These are phyloP conservation scores for Plasmodium relictum DNA, from an alignment of 169 alveolate species.

Conservation along the genomic window DNA sequence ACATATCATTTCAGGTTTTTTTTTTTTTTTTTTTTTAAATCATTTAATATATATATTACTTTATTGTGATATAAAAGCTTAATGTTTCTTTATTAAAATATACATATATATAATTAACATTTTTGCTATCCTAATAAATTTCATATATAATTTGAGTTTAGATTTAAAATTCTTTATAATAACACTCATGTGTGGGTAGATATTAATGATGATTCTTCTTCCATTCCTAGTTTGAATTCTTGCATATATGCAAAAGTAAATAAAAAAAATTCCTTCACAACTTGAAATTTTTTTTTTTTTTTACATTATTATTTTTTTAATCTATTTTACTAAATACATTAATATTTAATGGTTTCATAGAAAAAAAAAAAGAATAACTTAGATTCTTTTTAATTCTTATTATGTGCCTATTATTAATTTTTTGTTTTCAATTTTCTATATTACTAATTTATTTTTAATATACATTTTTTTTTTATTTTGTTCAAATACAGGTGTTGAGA, in stretches of 20 bases:
- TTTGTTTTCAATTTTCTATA: no score
- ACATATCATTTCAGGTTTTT: constrained; percentile 71
- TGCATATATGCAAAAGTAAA: constrained; percentile 64
- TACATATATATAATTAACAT: background rate
- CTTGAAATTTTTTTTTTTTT: background rate
- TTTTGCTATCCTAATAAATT: background rate
- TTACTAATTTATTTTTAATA: background rate
- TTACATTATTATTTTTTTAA: background rate
- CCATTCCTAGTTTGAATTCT: constrained; percentile 57
- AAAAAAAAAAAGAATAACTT: no score
- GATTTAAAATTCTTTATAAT: constrained; percentile 53
- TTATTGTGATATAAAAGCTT: background rate
- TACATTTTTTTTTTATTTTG: background rate
- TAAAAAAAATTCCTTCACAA: background rate
- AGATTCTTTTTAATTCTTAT: no score
- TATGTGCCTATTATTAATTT: no score
- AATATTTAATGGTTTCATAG: background rate
- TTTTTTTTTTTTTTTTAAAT: background rate
- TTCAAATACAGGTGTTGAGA: constrained; percentile 44
- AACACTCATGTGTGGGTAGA: constrained; percentile 69
- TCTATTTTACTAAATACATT: background rate
- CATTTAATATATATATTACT: background rate
- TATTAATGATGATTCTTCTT: constrained; percentile 48
- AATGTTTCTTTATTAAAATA: background rate
- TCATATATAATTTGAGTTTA: constrained; percentile 2